Evolutionary conservation across 2,329 filamentous ascomycete species (phyloP).

Genomic region (Botrytis galanthina): DNA sequence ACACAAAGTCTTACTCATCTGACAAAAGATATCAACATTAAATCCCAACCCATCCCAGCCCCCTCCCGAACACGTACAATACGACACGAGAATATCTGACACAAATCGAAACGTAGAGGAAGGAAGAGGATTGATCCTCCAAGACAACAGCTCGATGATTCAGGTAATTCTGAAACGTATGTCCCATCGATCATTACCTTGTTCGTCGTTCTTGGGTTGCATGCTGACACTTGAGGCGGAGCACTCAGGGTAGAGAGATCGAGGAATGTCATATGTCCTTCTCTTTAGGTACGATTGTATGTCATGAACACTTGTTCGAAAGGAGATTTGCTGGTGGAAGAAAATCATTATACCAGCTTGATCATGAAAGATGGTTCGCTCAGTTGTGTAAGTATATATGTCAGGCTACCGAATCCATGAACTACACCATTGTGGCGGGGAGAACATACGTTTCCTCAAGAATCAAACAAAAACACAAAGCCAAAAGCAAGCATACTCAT

Average conservation of each 20-base stretch:
- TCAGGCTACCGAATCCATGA: too few species aligned
- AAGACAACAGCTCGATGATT: not conserved
- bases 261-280: not conserved
- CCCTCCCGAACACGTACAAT: not conserved
- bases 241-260: not conserved
- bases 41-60: not conserved
- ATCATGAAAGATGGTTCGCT: not conserved
- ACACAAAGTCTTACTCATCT: not conserved
- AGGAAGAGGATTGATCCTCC: not conserved
- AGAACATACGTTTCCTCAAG: not conserved
- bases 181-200: not conserved
- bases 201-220: not conserved
- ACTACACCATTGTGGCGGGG: not conserved
- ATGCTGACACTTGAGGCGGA: not conserved
- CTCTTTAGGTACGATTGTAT: not conserved
- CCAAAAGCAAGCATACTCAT: not conserved
- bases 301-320: not conserved
- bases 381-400: not conserved
- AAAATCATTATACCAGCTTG: not conserved
- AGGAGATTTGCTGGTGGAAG: not conserved
- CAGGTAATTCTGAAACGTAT: not conserved
- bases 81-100: not conserved
- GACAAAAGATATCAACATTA: not conserved
- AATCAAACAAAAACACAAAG: not conserved
- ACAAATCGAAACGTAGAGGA: not conserved